phyloP scores from a whole-genome alignment of 495 filamentous ascomycete species.

The Cryomyces minteri region DNA sequence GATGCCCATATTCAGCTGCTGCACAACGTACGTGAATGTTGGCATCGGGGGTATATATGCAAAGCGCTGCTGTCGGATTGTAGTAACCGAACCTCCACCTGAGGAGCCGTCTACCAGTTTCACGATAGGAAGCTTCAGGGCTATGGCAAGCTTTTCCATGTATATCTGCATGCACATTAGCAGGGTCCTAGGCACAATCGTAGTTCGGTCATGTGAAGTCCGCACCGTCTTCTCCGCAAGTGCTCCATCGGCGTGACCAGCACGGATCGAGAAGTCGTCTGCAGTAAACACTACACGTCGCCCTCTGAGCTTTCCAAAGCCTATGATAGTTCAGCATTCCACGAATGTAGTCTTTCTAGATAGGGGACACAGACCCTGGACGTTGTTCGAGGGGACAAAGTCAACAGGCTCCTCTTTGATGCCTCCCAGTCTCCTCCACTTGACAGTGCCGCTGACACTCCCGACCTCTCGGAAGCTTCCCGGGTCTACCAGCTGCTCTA shows the following conservation, averaged over 20 bases:
- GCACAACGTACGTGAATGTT: constrained; percentile 8
- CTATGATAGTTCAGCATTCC: constrained; percentile 1
- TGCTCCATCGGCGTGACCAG: constrained; percentile 43
- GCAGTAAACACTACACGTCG: constrained; percentile 38
- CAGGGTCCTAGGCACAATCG: not conserved
- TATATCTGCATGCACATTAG: constrained; percentile 17
- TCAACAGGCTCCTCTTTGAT: constrained; percentile 29
- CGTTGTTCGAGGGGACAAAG: constrained; percentile 7
- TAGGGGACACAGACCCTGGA: constrained; percentile 1
- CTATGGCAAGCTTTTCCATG: constrained; percentile 28
- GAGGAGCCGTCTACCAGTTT: constrained; percentile 46
- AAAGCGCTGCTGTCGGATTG: constrained; percentile 33
- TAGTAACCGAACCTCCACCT: constrained; percentile 42
- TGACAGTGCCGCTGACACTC: constrained; percentile 37
- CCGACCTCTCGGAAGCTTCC: constrained; percentile 37
- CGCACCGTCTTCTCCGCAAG: constrained; percentile 30
- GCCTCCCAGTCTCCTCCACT: constrained; percentile 30
- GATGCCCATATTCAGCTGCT: constrained; percentile 36
- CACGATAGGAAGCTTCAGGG: constrained; percentile 30
- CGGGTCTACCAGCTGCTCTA: constrained; percentile 34
- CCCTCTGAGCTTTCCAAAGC: constrained; percentile 30
- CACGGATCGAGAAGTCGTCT: constrained; percentile 44
- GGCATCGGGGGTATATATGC: constrained; percentile 37
- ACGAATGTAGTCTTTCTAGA: not conserved
- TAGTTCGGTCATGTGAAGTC: not conserved